A percentile compares a stretch with the other conserved stretches of the same genome.
Evolutionary conservation across 73 alveolate species (phyloP).

Genomic region (Blepharisma japonicum): DNA sequence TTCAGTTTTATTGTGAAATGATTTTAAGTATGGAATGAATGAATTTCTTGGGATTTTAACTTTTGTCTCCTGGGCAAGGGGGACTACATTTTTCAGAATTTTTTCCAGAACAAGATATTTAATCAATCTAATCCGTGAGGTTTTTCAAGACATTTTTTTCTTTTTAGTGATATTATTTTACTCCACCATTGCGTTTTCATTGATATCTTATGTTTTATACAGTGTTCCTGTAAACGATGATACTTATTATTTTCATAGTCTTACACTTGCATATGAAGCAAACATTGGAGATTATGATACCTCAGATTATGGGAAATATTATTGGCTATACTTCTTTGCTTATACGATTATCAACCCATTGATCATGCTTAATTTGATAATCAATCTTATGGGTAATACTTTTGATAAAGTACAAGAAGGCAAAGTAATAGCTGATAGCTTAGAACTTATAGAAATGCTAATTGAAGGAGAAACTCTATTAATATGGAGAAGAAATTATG

Average conservation of each 20-base stretch:
- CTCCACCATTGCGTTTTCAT: background rate
- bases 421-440: background rate
- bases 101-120: background rate
- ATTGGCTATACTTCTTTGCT: background rate
- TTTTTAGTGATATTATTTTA: background rate
- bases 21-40: background rate
- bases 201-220: background rate
- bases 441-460: background rate
- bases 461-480: slow-evolving; percentile 2
- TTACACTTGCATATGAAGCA: background rate
- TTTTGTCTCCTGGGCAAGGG: background rate
- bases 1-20: background rate
- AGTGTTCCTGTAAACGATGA: background rate
- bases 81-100: background rate
- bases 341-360: background rate
- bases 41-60: background rate
- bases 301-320: background rate
- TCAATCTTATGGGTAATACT: background rate
- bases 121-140: background rate
- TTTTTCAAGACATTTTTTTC: background rate
- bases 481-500: background rate
- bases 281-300: slow-evolving; percentile 17
- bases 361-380: background rate
- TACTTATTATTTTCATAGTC: background rate
- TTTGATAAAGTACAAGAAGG: background rate